Base-by-base conservation (phyloP, 495 filamentous ascomycete species). In the Apodospora peruviana region DNA sequence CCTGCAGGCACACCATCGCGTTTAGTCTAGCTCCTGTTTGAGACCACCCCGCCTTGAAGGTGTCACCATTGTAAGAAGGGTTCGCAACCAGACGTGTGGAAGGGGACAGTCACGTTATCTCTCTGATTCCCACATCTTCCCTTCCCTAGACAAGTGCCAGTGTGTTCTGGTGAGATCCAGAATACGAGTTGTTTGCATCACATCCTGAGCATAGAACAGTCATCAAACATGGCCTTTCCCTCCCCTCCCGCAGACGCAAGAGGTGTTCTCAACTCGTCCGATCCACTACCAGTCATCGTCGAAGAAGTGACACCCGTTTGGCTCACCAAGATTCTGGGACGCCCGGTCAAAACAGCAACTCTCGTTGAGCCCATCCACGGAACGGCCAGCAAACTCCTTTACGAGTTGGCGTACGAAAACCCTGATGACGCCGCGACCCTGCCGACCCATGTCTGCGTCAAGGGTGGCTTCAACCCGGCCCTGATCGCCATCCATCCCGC, bases 401-500 rank as follows among this genome's bases (percentile, higher is more conserved):
- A 47, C 22, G 20, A 19, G 16, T 8, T 55, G 3, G 41, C 34
- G 14, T 55, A 50, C 43, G 37, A 45, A 7, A 32, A 32, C 27
- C 7, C 7, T 4, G 42, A 41, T 29, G 42, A 20, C 10, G 37
- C 18, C 8, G 46, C 40, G 1, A 18, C 52, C 19, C 18, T 7
- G 7, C 27, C 27, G 14, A 32, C 16, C 2, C 22, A 46, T 20
- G 50, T 52, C 14, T 55, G 52, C 29, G 41, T 55, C 35, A 55
- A 55, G 21, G 52, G 52, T 14, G 52, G 52, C 42, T 55, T 55
- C 27, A 55, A 46, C 36, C 46, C 47, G 12, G 40, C 46, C 1
- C 34, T 55, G 4, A 23, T 50, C 10, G 41, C 39, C 12, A 34
- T 50, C 17, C 43, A 55, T 29, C 52, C 52, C 12, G 36, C 27